phyloP scores from a whole-genome alignment of 1,139 yeast genomes.

The Hyphopichia fennica region DNA sequence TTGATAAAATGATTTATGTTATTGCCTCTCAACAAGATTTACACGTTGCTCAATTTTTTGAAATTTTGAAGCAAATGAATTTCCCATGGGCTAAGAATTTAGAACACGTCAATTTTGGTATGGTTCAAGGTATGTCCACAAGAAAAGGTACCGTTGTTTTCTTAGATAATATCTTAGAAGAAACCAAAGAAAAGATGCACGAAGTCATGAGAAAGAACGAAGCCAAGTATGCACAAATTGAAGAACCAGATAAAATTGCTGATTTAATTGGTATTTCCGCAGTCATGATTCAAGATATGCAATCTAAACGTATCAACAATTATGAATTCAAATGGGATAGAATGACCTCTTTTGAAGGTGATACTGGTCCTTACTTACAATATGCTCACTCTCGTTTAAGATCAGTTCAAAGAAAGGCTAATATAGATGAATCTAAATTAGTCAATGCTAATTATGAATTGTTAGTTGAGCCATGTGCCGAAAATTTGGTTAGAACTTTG shows the following conservation, averaged over 20 bases:
- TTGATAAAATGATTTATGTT: slow-evolving; percentile 95
- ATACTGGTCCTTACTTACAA: slow-evolving; percentile 98
- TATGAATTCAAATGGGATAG: slow-evolving; percentile 98
- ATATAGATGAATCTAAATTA: slow-evolving; percentile 47
- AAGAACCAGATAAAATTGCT: slow-evolving; percentile 93
- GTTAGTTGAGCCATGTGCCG: slow-evolving; percentile 76
- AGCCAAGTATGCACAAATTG: slow-evolving; percentile 88
- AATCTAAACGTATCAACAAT: slow-evolving; percentile 93
- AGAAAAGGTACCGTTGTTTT: slow-evolving; percentile 98
- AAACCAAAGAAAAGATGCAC: slow-evolving; percentile 93
- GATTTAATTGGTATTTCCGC: slow-evolving; percentile 96
- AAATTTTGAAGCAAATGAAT: slow-evolving; percentile 90
- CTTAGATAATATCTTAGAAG: slow-evolving; percentile 90
- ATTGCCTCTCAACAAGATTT: slow-evolving; percentile 96
- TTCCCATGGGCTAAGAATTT: slow-evolving; percentile 82
- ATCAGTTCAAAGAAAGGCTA: slow-evolving; percentile 89
- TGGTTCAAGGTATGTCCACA: slow-evolving; percentile 99
- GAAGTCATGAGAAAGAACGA: slow-evolving; percentile 95
- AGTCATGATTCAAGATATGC: slow-evolving; percentile 99
- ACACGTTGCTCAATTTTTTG: slow-evolving; percentile 92
- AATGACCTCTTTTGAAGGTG: slow-evolving; percentile 98
- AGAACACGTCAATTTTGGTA: slow-evolving; percentile 89
- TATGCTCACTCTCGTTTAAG: slow-evolving; percentile 97
- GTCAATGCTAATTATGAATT: slow-evolving; percentile 65
- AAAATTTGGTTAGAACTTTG: slow-evolving; percentile 69